Percentiles rank a stretch among this genome's conserved stretches.
These are phyloP conservation scores for Anaeromyces robustus DNA, from an alignment of 192 early-diverging fungal species.

Conservation along the genomic window DNA sequence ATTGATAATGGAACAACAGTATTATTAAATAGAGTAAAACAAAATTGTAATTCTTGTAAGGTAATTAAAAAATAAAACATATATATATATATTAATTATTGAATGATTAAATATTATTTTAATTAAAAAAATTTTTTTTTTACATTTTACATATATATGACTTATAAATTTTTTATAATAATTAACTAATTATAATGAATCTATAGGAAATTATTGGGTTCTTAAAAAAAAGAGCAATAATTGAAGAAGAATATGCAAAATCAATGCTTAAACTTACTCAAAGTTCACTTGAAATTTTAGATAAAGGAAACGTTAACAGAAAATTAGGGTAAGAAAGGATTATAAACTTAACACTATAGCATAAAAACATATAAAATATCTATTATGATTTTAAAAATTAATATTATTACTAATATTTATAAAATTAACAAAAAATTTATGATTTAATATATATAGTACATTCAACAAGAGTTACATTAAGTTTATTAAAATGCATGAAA, in stretches of 20 bases:
- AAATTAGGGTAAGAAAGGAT: conserved; percentile 25
- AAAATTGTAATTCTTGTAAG: not conserved
- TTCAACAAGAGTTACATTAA: conserved; percentile 63
- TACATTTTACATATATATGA: too few relatives aligned
- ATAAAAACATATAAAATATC: too few relatives aligned
- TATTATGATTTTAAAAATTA: too few relatives aligned
- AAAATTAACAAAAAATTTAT: not conserved
- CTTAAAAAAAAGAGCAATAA: conserved; percentile 69
- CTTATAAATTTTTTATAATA: too few relatives aligned
- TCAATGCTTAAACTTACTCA: conserved; percentile 62
- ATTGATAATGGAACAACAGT: not conserved
- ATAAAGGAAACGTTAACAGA: conserved; percentile 22
- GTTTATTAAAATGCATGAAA: conserved; percentile 67
- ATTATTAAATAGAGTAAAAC: not conserved
- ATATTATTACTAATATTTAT: too few relatives aligned
- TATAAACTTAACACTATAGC: too few relatives aligned
- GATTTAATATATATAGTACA: conserved; percentile 22
- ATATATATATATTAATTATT: too few relatives aligned
- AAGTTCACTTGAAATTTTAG: conserved; percentile 29
- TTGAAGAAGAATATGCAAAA: conserved; percentile 83
- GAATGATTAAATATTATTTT: too few relatives aligned
- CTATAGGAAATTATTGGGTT: conserved; percentile 54
- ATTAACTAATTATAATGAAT: too few relatives aligned
- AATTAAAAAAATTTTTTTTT: too few relatives aligned
- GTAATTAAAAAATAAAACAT: not conserved